Percentiles rank a stretch among this genome's conserved stretches.
Conservation (phyloP, 805 yeast genomes). For the Yarrowia deformans region DNA sequence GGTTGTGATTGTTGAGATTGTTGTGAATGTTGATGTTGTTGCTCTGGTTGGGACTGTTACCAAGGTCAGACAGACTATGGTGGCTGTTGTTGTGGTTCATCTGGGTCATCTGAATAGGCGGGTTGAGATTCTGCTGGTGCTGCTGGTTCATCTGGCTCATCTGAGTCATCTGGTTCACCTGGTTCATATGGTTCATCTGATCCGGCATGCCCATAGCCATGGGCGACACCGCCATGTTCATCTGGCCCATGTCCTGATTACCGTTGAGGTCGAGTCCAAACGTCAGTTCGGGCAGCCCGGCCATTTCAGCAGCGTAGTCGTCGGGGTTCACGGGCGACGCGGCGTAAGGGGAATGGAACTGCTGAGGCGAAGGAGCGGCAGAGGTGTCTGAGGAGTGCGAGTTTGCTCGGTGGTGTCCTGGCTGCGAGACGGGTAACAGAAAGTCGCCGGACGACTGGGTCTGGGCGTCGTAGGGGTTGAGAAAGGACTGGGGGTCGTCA, state of each 20-base stretch:
- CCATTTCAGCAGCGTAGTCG: constrained; percentile 33
- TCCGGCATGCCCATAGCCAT: constrained; percentile 33
- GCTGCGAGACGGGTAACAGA: constrained; percentile 11
- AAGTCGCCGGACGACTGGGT: constrained; percentile 7
- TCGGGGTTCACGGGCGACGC: constrained; percentile 36
- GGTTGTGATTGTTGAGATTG: not conserved
- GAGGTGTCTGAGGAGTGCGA: constrained; percentile 37
- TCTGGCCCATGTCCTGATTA: constrained; percentile 1
- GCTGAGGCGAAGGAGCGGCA: constrained; percentile 30
- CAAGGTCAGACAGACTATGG: not conserved
- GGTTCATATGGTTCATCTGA: not conserved
- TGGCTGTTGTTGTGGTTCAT: constrained; percentile 7
- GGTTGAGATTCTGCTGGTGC: constrained; percentile 7
- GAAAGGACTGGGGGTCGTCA: constrained; percentile 33
- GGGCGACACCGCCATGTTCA: constrained; percentile 21
- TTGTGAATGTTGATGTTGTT: not conserved
- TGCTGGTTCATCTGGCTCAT: not conserved
- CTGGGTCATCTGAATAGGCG: constrained; percentile 6
- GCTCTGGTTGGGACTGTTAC: not conserved
- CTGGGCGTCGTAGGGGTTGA: constrained; percentile 21
- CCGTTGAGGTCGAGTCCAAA: constrained; percentile 16
- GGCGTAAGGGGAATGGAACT: constrained; percentile 28
- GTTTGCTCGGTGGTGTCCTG: constrained; percentile 12
- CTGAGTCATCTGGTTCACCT: not conserved
- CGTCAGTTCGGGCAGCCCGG: constrained; percentile 27